Evolutionary conservation across 1,284 basidiomycete genomes (phyloP), one percentile per base, ranked within the genome.

Genomic region (Heterobasidion irregulare): DNA sequence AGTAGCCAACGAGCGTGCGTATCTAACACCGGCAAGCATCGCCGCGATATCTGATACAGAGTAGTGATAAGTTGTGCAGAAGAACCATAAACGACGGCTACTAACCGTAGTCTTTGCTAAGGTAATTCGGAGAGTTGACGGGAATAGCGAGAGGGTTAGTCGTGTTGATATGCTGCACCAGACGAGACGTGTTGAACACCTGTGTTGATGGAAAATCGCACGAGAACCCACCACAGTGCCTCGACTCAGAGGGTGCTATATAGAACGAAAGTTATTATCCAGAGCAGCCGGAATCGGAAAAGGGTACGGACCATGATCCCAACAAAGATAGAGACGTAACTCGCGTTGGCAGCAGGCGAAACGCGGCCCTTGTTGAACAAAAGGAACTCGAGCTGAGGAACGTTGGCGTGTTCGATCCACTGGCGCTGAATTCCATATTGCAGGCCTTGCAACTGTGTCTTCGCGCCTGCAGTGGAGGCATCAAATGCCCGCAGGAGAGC

Each of bases 211-310:
- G 13, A 36, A 12, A 46, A 47, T 18, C 26, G 15, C 33, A 19
- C 16, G 19, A 15, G 16, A n/a, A 44, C 54, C 8, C 38, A 58
- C 57, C 10, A 58, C 51, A 18, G 34, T 43, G 9, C 57, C 57
- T 26, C 53, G 49, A 33, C 46, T 48, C 35, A 52, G 34, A 9
- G 53, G 57, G 47, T 58, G 57, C 57, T 58, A 16, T 9, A 18
- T 16, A 8, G 26, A 32, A 16, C 26, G 8, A 41, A 4, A 33
- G 26, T 35, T n/a, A 33, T 19, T n/a, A 38, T 8, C 33, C 16
- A 7, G 33, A 51, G 34, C 38, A 36, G 13, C n/a, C 6, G 4
- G 26, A 26, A 19, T 47, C 7, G 18, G 36, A 15, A 19, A 15
- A 9, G 52, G 51, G 10, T 16, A 54, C 26, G 47, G 32, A 58